Evolutionary conservation across 495 filamentous ascomycete species (phyloP).

Genomic region (Lichina pygmaea): DNA sequence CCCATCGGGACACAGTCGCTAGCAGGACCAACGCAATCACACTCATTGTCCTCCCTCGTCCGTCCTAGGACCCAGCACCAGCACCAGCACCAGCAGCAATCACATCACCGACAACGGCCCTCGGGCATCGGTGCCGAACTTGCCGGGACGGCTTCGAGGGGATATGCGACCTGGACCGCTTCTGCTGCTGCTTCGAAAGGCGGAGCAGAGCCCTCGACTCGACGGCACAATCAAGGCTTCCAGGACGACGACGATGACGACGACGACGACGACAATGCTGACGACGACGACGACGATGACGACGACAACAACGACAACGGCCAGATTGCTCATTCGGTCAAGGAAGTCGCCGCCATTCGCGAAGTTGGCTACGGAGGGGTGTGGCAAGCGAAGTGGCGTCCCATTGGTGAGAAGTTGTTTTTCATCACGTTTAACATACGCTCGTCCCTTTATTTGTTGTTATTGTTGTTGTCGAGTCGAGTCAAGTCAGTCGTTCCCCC

Average conservation of each 20-base stretch:
- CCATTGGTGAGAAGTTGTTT: constrained; percentile 6
- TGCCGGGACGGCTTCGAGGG: constrained; percentile 16
- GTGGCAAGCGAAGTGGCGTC: constrained; percentile 14
- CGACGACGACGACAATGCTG: too few relatives aligned
- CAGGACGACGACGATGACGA: too few relatives aligned
- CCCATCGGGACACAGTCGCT: background rate
- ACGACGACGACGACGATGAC: background rate
- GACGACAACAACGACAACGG: constrained; percentile 5
- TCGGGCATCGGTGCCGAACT: constrained; percentile 33
- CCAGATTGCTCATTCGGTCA: constrained; percentile 12
- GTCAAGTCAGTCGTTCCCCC: too few relatives aligned
- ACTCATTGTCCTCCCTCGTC: constrained; percentile 3
- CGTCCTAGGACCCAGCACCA: constrained; percentile 4
- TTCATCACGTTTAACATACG: too few relatives aligned
- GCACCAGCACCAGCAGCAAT: constrained; percentile 2
- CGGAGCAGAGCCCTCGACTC: too few relatives aligned
- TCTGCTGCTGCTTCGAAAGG: background rate
- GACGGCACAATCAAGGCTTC: too few relatives aligned
- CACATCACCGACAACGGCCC: constrained; percentile 3
- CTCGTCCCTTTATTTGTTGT: too few relatives aligned
- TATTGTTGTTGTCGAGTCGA: too few relatives aligned
- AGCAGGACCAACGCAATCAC: background rate
- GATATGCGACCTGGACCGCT: background rate
- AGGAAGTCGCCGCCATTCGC: constrained; percentile 11
- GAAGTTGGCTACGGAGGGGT: constrained; percentile 12